Base-by-base conservation (phyloP, 2,329 filamentous ascomycete species). In the Xylariaceae sp. region DNA sequence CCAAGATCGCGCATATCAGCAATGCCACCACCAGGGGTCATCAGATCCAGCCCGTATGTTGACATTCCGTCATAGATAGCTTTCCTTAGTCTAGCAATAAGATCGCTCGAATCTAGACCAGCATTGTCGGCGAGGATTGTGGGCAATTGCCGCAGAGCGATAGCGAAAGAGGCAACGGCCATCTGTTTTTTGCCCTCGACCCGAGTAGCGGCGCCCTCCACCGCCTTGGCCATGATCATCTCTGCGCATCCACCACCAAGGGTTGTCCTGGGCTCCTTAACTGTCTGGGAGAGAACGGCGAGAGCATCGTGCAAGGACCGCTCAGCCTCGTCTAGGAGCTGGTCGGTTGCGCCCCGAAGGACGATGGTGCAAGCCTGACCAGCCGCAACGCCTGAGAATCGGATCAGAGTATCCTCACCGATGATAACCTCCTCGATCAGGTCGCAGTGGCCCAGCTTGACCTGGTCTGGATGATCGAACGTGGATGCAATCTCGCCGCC, bases 141-240 rank as follows among this genome's bases (percentile, higher is more conserved):
- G 6, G 94, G 94, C 46, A 99, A 78, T 70, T 99, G 94, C 64
- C 91, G 85, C 52, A 99, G 80, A 30, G 94, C 94, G 50, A 86
- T 80, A 19, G 92, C 89, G 67, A 97, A 99, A 5, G 89, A 83
- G 56, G 91, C 86, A 17, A 97, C 92, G 2, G 94, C 94, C 64
- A 96, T 79, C 61, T 95, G 91, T 72, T 94, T 92, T 84, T 99
- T 99, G 68, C 94, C 94, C 60, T 94, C 90, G 7, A 96, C 88
- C 63, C 95, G 92, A 54, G 95, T 91, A 18, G 91, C 91, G 5
- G 90, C 90, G 53, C 87, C 88, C 67, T 96, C 92, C 18, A 99
- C 94, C 7, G 94, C 94, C 78, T 96, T 96, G 57, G 92, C 89
- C 94, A 99, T 99, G 60, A 95, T 76, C 92, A 97, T 97, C 81